Evolutionary conservation across 805 yeast genomes (phyloP).

Genomic region (Candida dajiaensis): DNA sequence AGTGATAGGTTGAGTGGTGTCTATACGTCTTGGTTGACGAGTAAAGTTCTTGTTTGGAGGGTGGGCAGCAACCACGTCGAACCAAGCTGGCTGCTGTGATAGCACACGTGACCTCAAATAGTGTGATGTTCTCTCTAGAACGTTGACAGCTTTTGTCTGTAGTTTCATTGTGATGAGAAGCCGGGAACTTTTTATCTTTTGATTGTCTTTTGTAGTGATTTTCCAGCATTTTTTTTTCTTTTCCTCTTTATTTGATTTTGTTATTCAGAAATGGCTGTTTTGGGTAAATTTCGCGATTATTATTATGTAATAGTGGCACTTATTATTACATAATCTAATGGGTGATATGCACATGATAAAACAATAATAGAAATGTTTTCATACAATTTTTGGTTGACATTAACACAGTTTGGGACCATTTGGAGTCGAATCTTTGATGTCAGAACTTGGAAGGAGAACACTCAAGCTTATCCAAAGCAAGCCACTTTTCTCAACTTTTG

Average conservation of each 20-base stretch:
- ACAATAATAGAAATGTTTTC: no score
- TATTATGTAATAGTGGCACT: no score
- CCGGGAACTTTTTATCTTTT: not conserved
- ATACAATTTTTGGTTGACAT: no score
- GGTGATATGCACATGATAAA: no score
- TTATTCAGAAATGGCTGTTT: no score
- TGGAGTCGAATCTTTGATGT: no score
- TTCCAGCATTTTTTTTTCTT: no score
- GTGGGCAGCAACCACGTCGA: conserved; percentile 68
- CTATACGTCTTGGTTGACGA: conserved; percentile 19
- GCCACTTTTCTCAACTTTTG: not conserved
- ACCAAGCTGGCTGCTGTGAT: conserved; percentile 80
- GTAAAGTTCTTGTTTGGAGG: conserved; percentile 69
- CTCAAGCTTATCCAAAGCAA: not conserved
- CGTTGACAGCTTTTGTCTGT: conserved; percentile 68
- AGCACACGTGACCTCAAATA: conserved; percentile 68
- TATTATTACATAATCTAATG: no score
- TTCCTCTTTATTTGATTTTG: no score
- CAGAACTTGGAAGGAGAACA: not conserved
- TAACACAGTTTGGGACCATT: no score
- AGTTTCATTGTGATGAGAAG: conserved; percentile 75
- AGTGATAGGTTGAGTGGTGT: conserved; percentile 2
- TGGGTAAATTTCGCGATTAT: no score
- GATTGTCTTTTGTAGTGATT: no score
- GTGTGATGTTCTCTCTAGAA: conserved; percentile 76